These are phyloP conservation scores for Scheffersomyces coipomensis DNA, from an alignment of 805 yeast species.

Conservation along the genomic window DNA sequence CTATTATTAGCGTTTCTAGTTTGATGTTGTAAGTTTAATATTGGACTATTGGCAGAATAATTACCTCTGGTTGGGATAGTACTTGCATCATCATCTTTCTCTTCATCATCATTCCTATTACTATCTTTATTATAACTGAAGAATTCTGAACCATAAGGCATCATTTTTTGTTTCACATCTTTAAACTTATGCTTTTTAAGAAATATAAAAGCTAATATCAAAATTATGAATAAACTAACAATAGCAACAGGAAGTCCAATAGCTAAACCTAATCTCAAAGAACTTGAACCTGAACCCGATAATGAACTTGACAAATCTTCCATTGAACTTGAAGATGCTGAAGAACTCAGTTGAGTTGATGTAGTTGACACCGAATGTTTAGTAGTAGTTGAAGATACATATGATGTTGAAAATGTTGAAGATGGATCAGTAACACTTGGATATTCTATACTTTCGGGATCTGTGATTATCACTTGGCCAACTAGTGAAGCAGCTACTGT, in stretches of 20 bases:
- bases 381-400: background rate
- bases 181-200: constrained; percentile 13
- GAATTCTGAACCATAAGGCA: constrained; percentile 6
- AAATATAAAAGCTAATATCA: constrained; percentile 18
- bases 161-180: constrained; percentile 6
- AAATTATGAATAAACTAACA: constrained; percentile 19
- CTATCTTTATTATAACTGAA: constrained; percentile 1
- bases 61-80: background rate
- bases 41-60: background rate
- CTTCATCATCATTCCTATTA: constrained; percentile 2
- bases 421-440: too few relatives aligned
- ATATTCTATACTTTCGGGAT: too few relatives aligned
- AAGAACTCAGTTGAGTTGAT: background rate
- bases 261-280: constrained; percentile 26
- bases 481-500: constrained; percentile 1
- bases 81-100: background rate
- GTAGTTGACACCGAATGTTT: background rate
- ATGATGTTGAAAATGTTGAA: constrained; percentile 1
- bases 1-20: constrained; percentile 8
- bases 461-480: background rate
- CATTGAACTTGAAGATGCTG: background rate
- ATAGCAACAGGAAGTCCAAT: constrained; percentile 31
- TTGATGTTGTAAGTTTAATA: background rate
- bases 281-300: constrained; percentile 3
- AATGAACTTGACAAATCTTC: constrained; percentile 1